Percentiles rank a stretch among this genome's conserved stretches.
Evolutionary conservation across 371 early-diverging fungal species (phyloP).

Genomic region (Zychaea mexicana): DNA sequence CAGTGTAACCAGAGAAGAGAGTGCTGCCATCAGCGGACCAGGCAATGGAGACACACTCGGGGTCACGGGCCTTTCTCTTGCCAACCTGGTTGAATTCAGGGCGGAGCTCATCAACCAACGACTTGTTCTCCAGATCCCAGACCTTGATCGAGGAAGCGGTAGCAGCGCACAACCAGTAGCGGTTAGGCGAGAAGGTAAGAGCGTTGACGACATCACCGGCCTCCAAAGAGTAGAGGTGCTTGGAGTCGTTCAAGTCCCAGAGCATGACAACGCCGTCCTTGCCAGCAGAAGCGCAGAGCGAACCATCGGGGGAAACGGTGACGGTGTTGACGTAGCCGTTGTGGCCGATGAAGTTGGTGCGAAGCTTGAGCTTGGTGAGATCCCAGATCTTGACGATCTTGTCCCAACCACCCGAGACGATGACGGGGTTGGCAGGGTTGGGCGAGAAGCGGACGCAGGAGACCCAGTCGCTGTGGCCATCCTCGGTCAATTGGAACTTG

Average conservation of each 20-base stretch:
- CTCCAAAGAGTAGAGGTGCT: conserved; percentile 99
- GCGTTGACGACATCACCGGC: conserved; percentile 96
- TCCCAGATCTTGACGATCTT: conserved; percentile 99
- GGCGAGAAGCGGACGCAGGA: conserved; percentile 99
- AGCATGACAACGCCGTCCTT: conserved; percentile 99
- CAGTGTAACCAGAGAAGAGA: conserved; percentile 98
- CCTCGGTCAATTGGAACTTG: conserved; percentile 94
- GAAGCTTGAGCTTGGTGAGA: conserved; percentile 95
- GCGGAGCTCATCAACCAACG: conserved; percentile 93
- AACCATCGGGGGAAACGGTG: conserved; percentile 99
- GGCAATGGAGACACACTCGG: conserved; percentile 92
- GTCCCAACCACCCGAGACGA: conserved; percentile 99
- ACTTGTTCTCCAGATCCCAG: conserved; percentile 99
- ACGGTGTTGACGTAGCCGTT: conserved; percentile 97
- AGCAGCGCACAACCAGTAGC: conserved; percentile 99
- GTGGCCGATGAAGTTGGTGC: conserved; percentile 99
- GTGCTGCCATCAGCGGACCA: conserved; percentile 98
- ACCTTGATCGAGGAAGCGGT: conserved; percentile 96
- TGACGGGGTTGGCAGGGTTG: conserved; percentile 96
- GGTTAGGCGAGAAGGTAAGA: conserved; percentile 98
- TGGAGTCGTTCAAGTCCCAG: conserved; percentile 99
- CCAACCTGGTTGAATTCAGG: conserved; percentile 84
- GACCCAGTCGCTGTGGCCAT: conserved; percentile 98
- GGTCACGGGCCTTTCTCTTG: conserved; percentile 74
- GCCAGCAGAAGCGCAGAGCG: conserved; percentile 99